phyloP scores from a whole-genome alignment of 139 green algal genomes.

The Parachlorella kessleri region DNA sequence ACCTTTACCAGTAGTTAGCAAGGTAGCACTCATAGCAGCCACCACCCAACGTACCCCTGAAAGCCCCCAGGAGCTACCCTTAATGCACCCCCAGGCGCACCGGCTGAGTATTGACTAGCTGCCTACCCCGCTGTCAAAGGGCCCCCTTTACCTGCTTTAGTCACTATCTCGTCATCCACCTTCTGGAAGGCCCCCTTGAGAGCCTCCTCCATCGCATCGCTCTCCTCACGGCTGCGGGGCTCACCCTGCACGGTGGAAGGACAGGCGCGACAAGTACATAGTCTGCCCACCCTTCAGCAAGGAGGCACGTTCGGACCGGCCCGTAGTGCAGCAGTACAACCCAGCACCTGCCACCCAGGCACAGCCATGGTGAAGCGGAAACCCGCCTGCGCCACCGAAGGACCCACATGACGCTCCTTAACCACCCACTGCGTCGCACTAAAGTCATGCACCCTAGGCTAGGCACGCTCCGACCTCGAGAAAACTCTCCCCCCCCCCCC shows the following conservation, averaged over 20 bases:
- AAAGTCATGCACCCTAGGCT: too few species aligned
- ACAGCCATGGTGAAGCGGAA: too few species aligned
- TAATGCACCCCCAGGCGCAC: too few species aligned
- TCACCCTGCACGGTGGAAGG: constrained; percentile 18
- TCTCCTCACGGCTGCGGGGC: neutral
- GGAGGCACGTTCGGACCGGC: too few species aligned
- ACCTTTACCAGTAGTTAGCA: neutral
- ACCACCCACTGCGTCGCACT: too few species aligned
- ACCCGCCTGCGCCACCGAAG: too few species aligned
- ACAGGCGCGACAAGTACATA: too few species aligned
- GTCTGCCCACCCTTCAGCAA: too few species aligned
- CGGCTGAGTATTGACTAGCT: neutral
- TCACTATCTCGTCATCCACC: constrained; percentile 21
- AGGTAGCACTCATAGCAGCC: neutral
- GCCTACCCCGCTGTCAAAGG: neutral
- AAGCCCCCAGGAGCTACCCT: neutral
- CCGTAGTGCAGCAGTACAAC: too few species aligned
- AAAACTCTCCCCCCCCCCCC: neutral
- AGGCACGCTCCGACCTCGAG: neutral
- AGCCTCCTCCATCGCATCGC: neutral
- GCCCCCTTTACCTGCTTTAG: neutral
- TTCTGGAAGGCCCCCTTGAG: constrained; percentile 13
- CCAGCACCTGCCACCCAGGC: too few species aligned
- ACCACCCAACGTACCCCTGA: neutral
- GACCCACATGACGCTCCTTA: too few species aligned